Evolutionary conservation across 495 filamentous ascomycete species (phyloP), one percentile per base, ranked within the genome.

Genomic region (Penicillium paradoxum): DNA sequence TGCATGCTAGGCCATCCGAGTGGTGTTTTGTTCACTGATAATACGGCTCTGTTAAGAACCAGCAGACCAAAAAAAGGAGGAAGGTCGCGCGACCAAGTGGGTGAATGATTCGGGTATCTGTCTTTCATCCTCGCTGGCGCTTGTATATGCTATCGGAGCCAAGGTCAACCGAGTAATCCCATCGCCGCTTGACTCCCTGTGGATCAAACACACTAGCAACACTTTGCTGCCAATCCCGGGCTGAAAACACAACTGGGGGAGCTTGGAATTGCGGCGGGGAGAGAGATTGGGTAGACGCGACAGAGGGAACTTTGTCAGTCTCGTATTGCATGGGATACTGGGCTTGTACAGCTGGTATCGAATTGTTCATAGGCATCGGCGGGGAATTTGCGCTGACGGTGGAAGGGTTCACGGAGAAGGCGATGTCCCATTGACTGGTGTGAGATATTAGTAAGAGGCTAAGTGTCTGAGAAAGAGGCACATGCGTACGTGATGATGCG

Each of bases 141-240:
- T 77, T 75, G 9, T 48, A 30, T 44, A 57, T 63, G 37, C 59
- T 63, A 38, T 69, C 68, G 8, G 64, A 40, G 27, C 48, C 59
- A 29, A 73, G 30, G 29, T 77, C 72, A 38, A 70, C 59, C 3
- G 72, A 67, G 51, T 73, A 71, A 45, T 75, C 73, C 88, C 88
- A 92, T 24, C 85, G 73, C 34, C 90, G 76, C 68, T 95, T 95
- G 27, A 89, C 63, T 4, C 85, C 84, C 47, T 84, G 84, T 40
- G 76, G 74, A 54, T 91, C 88, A 70, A 87, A 96, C 1, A 92
- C 89, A 61, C 83, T 90, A 13, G 95, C 91, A 58, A 98, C 91
- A 39, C 84, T 90, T 60, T 96, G 88, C 68, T 96, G 91, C 93
- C 93, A 98, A 82, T 96, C 95, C 54, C 86, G 86, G 10, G 93